Evolutionary conservation across 2,329 filamentous ascomycete genomes (phyloP).

Genomic region (Aspergillus hiratsukae): DNA sequence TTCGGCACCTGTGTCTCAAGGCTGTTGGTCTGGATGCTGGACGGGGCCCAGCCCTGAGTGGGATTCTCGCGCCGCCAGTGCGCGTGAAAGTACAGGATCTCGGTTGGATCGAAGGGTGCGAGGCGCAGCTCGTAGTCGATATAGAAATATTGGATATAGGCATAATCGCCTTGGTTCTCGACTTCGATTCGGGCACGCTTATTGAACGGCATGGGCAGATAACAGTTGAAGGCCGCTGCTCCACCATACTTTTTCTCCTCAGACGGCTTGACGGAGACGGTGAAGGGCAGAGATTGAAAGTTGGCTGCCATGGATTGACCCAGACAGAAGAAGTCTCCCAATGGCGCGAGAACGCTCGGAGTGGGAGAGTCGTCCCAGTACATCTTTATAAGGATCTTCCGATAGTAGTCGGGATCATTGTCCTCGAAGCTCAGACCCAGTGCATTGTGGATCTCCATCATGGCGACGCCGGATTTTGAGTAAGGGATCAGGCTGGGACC

Average conservation of each 20-base stretch:
- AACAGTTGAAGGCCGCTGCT: slow-evolving; percentile 32
- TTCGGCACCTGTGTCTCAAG: slow-evolving; percentile 23
- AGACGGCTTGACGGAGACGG: slow-evolving; percentile 28
- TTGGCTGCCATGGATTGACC: slow-evolving; percentile 32
- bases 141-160: slow-evolving; percentile 35
- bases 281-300: slow-evolving; percentile 33
- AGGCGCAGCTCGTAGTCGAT: slow-evolving; percentile 32
- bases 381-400: slow-evolving; percentile 34
- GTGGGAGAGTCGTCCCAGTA: slow-evolving; percentile 32
- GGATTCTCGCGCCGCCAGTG: slow-evolving; percentile 31
- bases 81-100: slow-evolving; percentile 31
- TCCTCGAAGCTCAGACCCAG: slow-evolving; percentile 30
- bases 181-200: slow-evolving; percentile 33
- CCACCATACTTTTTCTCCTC: slow-evolving; percentile 34
- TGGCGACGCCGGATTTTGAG: slow-evolving; percentile 32
- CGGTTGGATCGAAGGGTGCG: slow-evolving; percentile 17
- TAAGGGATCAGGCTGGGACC: slow-evolving; percentile 32
- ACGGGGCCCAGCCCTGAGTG: slow-evolving; percentile 25
- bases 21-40: slow-evolving; percentile 25
- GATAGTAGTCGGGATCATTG: slow-evolving; percentile 34
- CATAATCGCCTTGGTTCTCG: slow-evolving; percentile 31
- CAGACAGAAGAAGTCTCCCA: slow-evolving; percentile 32
- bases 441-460: slow-evolving; percentile 32
- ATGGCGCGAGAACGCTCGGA: slow-evolving; percentile 27
- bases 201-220: slow-evolving; percentile 29